A percentile compares a stretch with the other conserved stretches of the same genome.
phyloP scores from a whole-genome alignment of 192 early-diverging fungal species.

The Phycomyces nitens region DNA sequence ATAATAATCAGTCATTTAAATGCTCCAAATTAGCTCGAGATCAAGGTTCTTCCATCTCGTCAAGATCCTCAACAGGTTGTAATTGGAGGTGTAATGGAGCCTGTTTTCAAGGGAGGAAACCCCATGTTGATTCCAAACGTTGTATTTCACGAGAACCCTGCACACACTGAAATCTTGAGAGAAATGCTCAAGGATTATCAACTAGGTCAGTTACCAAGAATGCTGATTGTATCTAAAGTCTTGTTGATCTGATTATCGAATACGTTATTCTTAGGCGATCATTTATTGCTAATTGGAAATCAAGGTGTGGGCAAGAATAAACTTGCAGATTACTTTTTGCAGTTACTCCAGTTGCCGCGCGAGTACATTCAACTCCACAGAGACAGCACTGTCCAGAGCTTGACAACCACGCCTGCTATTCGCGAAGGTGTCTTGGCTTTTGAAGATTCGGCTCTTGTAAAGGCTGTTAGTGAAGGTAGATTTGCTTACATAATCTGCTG shows the following conservation, averaged over 20 bases:
- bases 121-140: conserved; percentile 64
- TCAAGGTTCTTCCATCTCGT: conserved; percentile 49
- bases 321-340: conserved; percentile 66
- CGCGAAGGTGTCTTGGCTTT: conserved; percentile 64
- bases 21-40: conserved; percentile 28
- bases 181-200: conserved; percentile 80
- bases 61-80: conserved; percentile 44
- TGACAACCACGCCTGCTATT: conserved; percentile 71
- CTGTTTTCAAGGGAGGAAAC: conserved; percentile 48
- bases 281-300: conserved; percentile 79
- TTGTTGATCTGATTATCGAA: too few species aligned
- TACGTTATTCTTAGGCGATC: conserved; percentile 50
- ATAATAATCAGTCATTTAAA: not conserved
- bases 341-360: conserved; percentile 63
- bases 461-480: conserved; percentile 41
- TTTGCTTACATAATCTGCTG: not conserved
- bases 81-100: conserved; percentile 52
- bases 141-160: conserved; percentile 73
- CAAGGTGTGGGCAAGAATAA: conserved; percentile 72
- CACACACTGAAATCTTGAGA: conserved; percentile 64
- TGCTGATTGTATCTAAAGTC: too few species aligned
- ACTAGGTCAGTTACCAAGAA: conserved; percentile 37
- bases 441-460: conserved; percentile 65
- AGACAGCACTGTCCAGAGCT: conserved; percentile 74
- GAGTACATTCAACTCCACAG: conserved; percentile 81